phyloP scores from a whole-genome alignment of 306 rosid species.

The Vigna mungo region DNA sequence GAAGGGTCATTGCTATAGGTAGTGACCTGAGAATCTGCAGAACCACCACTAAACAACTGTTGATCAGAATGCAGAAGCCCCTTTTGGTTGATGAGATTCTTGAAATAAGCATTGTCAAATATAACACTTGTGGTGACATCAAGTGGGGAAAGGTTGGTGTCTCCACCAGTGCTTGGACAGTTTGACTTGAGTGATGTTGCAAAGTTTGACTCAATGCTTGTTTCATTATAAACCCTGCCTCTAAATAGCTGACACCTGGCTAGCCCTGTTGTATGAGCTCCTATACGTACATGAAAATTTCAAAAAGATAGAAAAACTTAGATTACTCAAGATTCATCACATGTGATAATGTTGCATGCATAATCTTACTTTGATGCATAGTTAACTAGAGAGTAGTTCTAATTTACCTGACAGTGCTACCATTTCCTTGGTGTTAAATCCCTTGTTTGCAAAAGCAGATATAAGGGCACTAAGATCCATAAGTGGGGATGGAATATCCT shows the following conservation, averaged over 20 bases:
- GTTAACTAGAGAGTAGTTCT: not conserved
- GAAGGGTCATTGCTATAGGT: slow-evolving; percentile 34
- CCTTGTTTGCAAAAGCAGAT: slow-evolving; percentile 56
- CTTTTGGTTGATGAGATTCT: slow-evolving; percentile 35
- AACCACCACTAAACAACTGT: slow-evolving; percentile 42
- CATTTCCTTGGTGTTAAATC: slow-evolving; percentile 59
- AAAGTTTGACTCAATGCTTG: slow-evolving; percentile 51
- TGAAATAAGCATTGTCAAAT: slow-evolving; percentile 59
- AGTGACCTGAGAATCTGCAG: slow-evolving; percentile 42
- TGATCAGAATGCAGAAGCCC: slow-evolving; percentile 50
- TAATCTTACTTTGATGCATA: not conserved
- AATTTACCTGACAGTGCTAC: slow-evolving; percentile 69
- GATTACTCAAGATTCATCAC: not conserved
- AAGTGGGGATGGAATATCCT: slow-evolving; percentile 63
- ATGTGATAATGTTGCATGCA: not conserved
- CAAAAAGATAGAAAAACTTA: not conserved
- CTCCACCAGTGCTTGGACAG: slow-evolving; percentile 54
- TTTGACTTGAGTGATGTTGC: slow-evolving; percentile 58
- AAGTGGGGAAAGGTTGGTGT: slow-evolving; percentile 60
- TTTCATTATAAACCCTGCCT: slow-evolving; percentile 59
- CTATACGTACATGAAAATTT: slow-evolving; percentile 31
- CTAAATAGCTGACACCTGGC: slow-evolving; percentile 63
- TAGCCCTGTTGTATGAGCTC: slow-evolving; percentile 70
- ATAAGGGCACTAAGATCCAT: slow-evolving; percentile 54
- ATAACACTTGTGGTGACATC: slow-evolving; percentile 50